Evolutionary conservation across 2,329 filamentous ascomycete species (phyloP), one percentile per base, ranked within the genome.

Genomic region (Colletotrichum salicis): DNA sequence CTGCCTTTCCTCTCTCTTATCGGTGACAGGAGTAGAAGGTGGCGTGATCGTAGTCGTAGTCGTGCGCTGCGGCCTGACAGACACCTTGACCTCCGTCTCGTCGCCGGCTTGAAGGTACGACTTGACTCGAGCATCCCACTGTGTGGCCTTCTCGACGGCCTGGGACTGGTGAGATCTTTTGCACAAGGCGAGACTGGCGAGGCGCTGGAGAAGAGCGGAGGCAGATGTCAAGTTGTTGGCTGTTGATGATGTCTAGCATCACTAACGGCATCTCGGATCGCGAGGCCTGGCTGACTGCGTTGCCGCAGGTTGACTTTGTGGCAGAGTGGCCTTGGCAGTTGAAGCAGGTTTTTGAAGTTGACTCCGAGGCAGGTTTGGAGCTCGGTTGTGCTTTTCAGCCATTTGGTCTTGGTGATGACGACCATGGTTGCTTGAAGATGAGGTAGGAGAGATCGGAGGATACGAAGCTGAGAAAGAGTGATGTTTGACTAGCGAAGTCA

Each of bases 141-240:
- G 41, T 7, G 41, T 11, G 1, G 45, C 55, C 29, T 64, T 61
- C 33, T 72, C 70, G 0, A 27, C 54, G 27, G 45, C 22, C 19
- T 72, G 70, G 12, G 1, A 7, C 15, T 72, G 64, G 27, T 69
- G 70, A 2, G 19, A 33, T 8, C 52, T 64, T 51, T 24, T 72
- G n/a, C 66, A 70, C 27, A 72, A 48, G 22, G 64, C 56, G 2
- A 62, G 60, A 24, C 22, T 56, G 8, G 54, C 66, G 11, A 72
- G 65, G 3, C 12, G 35, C 52, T 72, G 12, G 4, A 70, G 35
- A n/a, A 67, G 64, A 13, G 7, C 8, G 8, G 11, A 35, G 6
- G 64, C 68, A 15, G 6, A 52, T 12, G 8, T 13, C n/a, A 70
- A 22, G 4, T 29, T 45, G 19, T 57, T 57, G 19, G 19, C 68